Evolutionary conservation across 495 filamentous ascomycete species (phyloP), one percentile per base, ranked within the genome.

Genomic region (Barbatosphaeria neglecta): DNA sequence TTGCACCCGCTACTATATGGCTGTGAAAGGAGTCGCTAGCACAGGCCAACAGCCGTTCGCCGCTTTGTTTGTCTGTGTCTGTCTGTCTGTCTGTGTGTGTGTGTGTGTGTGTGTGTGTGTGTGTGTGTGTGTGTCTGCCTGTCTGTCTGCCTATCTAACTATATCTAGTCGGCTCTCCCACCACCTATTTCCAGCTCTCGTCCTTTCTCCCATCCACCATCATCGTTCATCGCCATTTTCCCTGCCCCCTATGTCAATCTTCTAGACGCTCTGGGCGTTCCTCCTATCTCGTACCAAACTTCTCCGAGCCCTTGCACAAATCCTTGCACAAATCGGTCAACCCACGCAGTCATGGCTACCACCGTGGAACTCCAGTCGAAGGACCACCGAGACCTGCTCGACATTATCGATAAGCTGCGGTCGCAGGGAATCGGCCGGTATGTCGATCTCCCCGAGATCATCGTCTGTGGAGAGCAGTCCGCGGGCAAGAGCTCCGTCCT

Each of bases 401-500:
- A 84, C 50, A 66, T 67, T 11, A 75, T 85, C 28, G 80, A 81
- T 50, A 66, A 64, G 4, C 62, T 84, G 3, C 75, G 80, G 8
- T 59, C 60, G 0, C 62, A 69, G 15, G 80, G 80, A 0, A 68
- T 83, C 46, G 72, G 67, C 40, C 59, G 63, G 11, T 68, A 76
- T 46, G 60, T 86, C 4, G 68, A 74, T 3, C 68, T 86, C 0
- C 83, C 83, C 0, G 79, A 87, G 44, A 66, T 87, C 39, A 71
- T 86, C 8, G 81, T 87, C 15, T 84, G 77, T 56, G 83, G 83
- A 0, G 74, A 83, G 50, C 82, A 85, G 50, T 82, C 78, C 0
- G 75, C 75, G 1, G 82, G 84, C 2, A 87, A 86, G 47, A 84
- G 81, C 53, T 87, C 82, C 0, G 82, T 87, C 0, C 66, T 87